Conservation (phyloP, 352 stramenopile genomes). For the Phytopythium vexans region DNA sequence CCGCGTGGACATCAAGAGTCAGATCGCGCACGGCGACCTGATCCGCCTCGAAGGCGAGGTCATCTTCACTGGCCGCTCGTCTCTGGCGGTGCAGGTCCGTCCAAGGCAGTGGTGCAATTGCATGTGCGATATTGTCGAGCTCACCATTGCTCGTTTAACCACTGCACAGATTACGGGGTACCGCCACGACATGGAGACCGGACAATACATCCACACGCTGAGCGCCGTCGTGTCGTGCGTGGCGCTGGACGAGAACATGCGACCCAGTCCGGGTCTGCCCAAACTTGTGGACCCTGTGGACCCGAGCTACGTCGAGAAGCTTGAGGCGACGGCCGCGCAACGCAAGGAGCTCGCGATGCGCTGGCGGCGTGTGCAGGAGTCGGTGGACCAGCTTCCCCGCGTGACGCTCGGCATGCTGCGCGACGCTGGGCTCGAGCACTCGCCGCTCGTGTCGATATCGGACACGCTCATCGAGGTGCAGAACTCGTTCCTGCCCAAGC, state of each 20-base stretch:
- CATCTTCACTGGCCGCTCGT: slow-evolving; percentile 57
- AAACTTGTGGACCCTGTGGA: slow-evolving; percentile 37
- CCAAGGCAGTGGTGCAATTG: neutral
- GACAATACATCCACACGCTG: slow-evolving; percentile 63
- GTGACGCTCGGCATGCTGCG: slow-evolving; percentile 67
- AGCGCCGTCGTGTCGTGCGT: slow-evolving; percentile 75
- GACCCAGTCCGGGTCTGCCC: slow-evolving; percentile 45
- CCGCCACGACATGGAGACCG: slow-evolving; percentile 60
- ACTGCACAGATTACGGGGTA: slow-evolving; percentile 53
- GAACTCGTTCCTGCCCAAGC: slow-evolving; percentile 70
- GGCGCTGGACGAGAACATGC: slow-evolving; percentile 62
- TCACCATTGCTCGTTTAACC: neutral
- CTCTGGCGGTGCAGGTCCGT: slow-evolving; percentile 35
- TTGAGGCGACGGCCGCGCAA: slow-evolving; percentile 54
- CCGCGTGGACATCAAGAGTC: slow-evolving; percentile 61
- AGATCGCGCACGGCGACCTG: slow-evolving; percentile 60
- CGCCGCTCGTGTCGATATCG: slow-evolving; percentile 45
- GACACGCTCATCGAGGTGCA: slow-evolving; percentile 73
- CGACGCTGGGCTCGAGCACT: slow-evolving; percentile 27
- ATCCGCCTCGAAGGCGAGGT: slow-evolving; percentile 63
- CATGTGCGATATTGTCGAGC: neutral
- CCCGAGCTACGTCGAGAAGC: slow-evolving; percentile 39
- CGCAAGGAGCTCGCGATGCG: slow-evolving; percentile 57
- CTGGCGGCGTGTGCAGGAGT: slow-evolving; percentile 63
- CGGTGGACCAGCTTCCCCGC: slow-evolving; percentile 55